Evolutionary conservation across 768 basidiomycete species (phyloP).

Genomic region (Tubosaeta sp.): DNA sequence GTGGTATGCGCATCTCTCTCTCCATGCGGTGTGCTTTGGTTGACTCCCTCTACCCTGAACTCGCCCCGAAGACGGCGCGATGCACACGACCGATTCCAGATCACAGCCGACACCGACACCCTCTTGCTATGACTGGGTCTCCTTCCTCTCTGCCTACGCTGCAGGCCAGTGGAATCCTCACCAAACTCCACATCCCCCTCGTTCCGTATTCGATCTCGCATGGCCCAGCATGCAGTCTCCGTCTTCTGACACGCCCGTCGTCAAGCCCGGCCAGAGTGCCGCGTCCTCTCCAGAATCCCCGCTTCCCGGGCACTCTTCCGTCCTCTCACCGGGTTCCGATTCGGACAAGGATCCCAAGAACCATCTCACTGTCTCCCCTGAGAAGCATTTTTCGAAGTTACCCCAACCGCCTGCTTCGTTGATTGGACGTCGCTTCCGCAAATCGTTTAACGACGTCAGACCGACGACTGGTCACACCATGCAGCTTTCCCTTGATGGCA

Average conservation of each 20-base stretch:
- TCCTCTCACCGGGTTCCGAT: constrained; percentile 11
- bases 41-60: constrained; percentile 20
- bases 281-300: constrained; percentile 11
- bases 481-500: constrained; percentile 27
- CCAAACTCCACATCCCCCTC: constrained; percentile 58
- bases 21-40: background rate
- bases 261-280: constrained; percentile 7
- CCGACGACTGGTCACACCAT: constrained; percentile 24
- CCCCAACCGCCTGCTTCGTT: constrained; percentile 23
- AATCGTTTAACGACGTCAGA: constrained; percentile 44
- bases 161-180: constrained; percentile 78
- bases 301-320: constrained; percentile 4
- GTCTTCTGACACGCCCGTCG: constrained; percentile 5
- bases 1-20: constrained; percentile 17
- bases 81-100: constrained; percentile 11
- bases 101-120: constrained; percentile 12
- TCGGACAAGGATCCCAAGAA: constrained; percentile 18
- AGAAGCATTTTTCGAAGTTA: constrained; percentile 26
- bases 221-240: constrained; percentile 11
- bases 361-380: constrained; percentile 19
- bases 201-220: constrained; percentile 23
- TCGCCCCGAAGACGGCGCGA: constrained; percentile 10
- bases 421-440: constrained; percentile 40
- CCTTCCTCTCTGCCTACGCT: constrained; percentile 74
- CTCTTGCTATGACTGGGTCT: constrained; percentile 60